These are phyloP conservation scores for Ophiostoma tasmaniense DNA, from an alignment of 2,329 filamentous ascomycete species.

Conservation along the genomic window DNA sequence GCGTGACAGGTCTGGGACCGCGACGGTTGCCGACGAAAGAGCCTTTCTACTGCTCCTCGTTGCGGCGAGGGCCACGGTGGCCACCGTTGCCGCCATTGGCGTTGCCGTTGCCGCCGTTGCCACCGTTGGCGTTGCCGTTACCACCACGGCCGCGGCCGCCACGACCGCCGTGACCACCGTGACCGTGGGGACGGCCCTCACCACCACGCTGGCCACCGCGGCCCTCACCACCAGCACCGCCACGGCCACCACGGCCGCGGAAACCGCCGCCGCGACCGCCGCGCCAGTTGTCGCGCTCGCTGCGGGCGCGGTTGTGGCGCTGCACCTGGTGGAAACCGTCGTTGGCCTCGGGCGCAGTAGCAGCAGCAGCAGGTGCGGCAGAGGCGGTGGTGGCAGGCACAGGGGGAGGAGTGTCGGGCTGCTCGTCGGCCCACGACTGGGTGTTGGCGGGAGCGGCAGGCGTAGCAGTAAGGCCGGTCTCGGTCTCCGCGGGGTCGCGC, in stretches of 20 bases:
- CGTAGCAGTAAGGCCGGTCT: constrained; percentile 49
- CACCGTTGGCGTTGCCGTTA: background rate
- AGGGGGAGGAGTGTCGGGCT: constrained; percentile 45
- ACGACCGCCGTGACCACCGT: constrained; percentile 11
- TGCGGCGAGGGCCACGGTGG: background rate
- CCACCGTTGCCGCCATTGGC: background rate
- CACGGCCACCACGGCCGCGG: constrained; percentile 39
- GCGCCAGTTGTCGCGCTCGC: constrained; percentile 42
- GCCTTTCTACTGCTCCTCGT: constrained; percentile 7
- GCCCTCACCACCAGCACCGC: constrained; percentile 34
- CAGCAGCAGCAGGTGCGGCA: constrained; percentile 23
- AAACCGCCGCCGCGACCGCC: constrained; percentile 45
- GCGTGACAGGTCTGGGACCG: background rate
- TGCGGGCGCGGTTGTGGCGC: constrained; percentile 47
- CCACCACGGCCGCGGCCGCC: constrained; percentile 10
- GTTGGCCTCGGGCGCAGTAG: constrained; percentile 34
- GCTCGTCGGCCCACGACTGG: constrained; percentile 77
- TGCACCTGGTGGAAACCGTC: constrained; percentile 70
- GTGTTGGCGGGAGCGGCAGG: constrained; percentile 46
- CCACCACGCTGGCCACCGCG: constrained; percentile 12
- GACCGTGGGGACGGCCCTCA: constrained; percentile 13
- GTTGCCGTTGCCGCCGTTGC: background rate
- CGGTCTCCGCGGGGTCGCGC: constrained; percentile 64
- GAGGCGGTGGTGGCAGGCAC: constrained; percentile 10
- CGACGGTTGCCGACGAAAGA: background rate